phyloP scores from a whole-genome alignment of 768 basidiomycete species.

The Mycena olivaceomarginata region DNA sequence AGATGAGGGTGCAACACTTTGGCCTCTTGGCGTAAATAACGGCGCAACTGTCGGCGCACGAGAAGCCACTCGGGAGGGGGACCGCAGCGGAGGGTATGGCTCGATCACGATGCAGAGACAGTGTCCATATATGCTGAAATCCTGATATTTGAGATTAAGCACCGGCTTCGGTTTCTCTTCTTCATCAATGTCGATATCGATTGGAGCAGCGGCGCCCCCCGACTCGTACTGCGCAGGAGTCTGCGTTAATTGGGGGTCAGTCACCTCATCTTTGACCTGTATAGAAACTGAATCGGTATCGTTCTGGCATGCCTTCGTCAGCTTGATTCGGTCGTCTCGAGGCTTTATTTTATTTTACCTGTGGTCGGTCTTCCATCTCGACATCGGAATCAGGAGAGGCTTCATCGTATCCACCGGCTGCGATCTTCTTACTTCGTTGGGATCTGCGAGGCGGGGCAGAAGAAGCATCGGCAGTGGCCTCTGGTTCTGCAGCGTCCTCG shows the following conservation, averaged over 20 bases:
- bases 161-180: slow-evolving; percentile 84
- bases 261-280: slow-evolving; percentile 47
- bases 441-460: slow-evolving; percentile 51
- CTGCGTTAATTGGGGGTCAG: slow-evolving; percentile 24
- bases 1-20: slow-evolving; percentile 54
- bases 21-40: slow-evolving; percentile 49
- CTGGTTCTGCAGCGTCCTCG: slow-evolving; percentile 47
- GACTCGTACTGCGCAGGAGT: slow-evolving; percentile 18
- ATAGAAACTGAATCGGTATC: not conserved
- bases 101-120: slow-evolving; percentile 91
- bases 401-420: slow-evolving; percentile 49
- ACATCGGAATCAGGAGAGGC: slow-evolving; percentile 45
- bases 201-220: slow-evolving; percentile 47
- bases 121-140: slow-evolving; percentile 81
- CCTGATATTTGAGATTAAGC: slow-evolving; percentile 79
- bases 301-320: slow-evolving; percentile 27
- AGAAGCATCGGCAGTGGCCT: slow-evolving; percentile 41
- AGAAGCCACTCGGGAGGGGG: slow-evolving; percentile 54
- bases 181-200: slow-evolving; percentile 73
- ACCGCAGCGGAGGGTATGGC: slow-evolving; percentile 79
- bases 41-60: slow-evolving; percentile 51
- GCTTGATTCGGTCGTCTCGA: slow-evolving; percentile 24
- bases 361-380: slow-evolving; percentile 38
- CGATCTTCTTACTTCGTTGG: slow-evolving; percentile 53
- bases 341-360: slow-evolving; percentile 29